These are phyloP conservation scores for Entomortierella parvispora DNA, from an alignment of 192 early-diverging fungal species.

Conservation along the genomic window DNA sequence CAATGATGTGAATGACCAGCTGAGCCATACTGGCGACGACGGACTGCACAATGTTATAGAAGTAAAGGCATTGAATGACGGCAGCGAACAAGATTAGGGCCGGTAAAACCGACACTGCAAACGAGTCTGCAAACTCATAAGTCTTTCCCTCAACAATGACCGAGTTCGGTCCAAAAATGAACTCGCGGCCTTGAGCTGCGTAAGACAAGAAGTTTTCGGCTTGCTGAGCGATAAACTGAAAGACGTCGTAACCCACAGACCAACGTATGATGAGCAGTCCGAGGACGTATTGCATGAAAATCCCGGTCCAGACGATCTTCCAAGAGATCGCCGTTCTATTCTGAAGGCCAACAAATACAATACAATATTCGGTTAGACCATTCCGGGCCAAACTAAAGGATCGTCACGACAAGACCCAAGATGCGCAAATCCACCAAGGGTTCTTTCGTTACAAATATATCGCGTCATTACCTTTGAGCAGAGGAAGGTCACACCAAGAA, in stretches of 20 bases:
- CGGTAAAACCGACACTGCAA: slow-evolving; percentile 78
- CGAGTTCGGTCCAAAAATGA: slow-evolving; percentile 69
- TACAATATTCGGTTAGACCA: no score
- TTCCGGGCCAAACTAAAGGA: no score
- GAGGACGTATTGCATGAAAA: slow-evolving; percentile 80
- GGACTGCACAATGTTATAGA: slow-evolving; percentile 86
- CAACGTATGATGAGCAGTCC: slow-evolving; percentile 82
- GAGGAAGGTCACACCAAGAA: slow-evolving; percentile 51
- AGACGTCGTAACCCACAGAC: slow-evolving; percentile 71
- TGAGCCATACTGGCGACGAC: slow-evolving; percentile 70
- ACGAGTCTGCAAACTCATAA: slow-evolving; percentile 52
- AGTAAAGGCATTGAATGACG: slow-evolving; percentile 82
- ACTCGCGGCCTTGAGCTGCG: slow-evolving; percentile 68
- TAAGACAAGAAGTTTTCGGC: slow-evolving; percentile 64
- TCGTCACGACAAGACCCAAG: no score
- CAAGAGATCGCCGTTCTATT: slow-evolving; percentile 71
- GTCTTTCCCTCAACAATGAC: not conserved
- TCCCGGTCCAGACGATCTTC: slow-evolving; percentile 74
- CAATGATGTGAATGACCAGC: slow-evolving; percentile 70
- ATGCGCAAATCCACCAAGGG: no score
- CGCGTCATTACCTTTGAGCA: slow-evolving; percentile 61
- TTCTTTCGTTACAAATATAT: not conserved
- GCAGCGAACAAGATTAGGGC: slow-evolving; percentile 88
- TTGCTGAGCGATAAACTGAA: slow-evolving; percentile 67
- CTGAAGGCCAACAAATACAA: not conserved